phyloP scores from a whole-genome alignment of 164 flowering plant genomes.

The Euptelea pleiosperma region DNA sequence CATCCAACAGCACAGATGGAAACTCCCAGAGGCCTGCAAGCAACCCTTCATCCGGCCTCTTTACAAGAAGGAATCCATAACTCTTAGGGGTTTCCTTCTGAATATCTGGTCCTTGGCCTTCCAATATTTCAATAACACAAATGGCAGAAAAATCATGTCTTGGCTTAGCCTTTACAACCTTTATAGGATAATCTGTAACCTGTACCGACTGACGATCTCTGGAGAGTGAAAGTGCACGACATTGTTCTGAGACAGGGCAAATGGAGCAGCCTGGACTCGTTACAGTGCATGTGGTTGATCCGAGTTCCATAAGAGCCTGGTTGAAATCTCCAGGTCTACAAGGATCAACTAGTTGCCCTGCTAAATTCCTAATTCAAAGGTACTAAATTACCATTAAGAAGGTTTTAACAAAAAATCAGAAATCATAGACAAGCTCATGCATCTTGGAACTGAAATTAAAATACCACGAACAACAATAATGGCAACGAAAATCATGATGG shows the following conservation, averaged over 20 bases:
- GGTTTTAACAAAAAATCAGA: not conserved
- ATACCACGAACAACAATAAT: too few species aligned
- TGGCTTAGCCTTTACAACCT: constrained; percentile 63
- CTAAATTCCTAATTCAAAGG: constrained; percentile 54
- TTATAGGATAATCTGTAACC: constrained; percentile 81
- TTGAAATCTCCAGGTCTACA: constrained; percentile 91
- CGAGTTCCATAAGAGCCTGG: constrained; percentile 96
- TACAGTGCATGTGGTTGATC: constrained; percentile 78
- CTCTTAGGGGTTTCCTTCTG: constrained; percentile 21
- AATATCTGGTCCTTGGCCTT: constrained; percentile 14
- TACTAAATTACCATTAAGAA: not conserved
- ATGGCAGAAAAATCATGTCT: constrained; percentile 77
- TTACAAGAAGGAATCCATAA: constrained; percentile 56
- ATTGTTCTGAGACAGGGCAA: constrained; percentile 72
- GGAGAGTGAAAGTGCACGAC: constrained; percentile 55
- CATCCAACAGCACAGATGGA: constrained; percentile 65
- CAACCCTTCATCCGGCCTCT: constrained; percentile 85
- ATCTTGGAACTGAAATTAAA: too few species aligned
- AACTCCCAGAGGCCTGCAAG: constrained; percentile 99
- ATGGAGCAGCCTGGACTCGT: constrained; percentile 62
- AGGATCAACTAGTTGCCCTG: constrained; percentile 88
- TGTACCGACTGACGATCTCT: constrained; percentile 24
- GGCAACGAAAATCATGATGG: not conserved
- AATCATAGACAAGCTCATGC: not conserved
- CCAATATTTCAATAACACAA: constrained; percentile 73